These are phyloP conservation scores for Solanum piurae DNA, from an alignment of 257 asterid genomes.

Conservation along the genomic window DNA sequence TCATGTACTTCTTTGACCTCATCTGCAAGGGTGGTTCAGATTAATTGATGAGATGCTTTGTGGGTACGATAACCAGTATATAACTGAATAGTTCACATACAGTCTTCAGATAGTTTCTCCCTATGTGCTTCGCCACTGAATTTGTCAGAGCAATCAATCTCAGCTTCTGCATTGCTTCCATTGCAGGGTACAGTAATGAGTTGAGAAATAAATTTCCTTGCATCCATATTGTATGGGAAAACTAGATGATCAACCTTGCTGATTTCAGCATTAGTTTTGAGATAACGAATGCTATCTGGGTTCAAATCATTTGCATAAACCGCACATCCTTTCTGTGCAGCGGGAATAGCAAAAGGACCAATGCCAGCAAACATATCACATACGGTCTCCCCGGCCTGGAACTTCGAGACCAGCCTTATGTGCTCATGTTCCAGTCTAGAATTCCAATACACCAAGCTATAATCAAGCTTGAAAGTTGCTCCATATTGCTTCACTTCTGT, in stretches of 20 bases:
- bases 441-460: slow-evolving; percentile 91
- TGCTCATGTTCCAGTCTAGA: slow-evolving; percentile 96
- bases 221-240: slow-evolving; percentile 72
- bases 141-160: slow-evolving; percentile 20
- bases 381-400: slow-evolving; percentile 56
- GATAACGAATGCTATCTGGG: slow-evolving; percentile 70
- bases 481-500: slow-evolving; percentile 87
- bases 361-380: slow-evolving; percentile 96
- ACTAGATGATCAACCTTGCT: slow-evolving; percentile 72
- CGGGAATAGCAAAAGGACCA: slow-evolving; percentile 96
- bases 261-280: slow-evolving; percentile 69
- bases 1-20: slow-evolving; percentile 23
- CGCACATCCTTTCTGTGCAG: slow-evolving; percentile 86
- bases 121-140: slow-evolving; percentile 13
- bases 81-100: slow-evolving; percentile 20
- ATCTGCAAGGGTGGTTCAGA: slow-evolving; percentile 29
- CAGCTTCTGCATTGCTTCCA: slow-evolving; percentile 28
- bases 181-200: slow-evolving; percentile 46
- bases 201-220: slow-evolving; percentile 54
- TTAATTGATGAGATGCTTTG: slow-evolving; percentile 1
- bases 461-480: slow-evolving; percentile 92
- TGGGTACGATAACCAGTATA: background rate
- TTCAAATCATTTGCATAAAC: slow-evolving; percentile 91
- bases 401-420: slow-evolving; percentile 60
- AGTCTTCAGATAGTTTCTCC: slow-evolving; percentile 19